These are phyloP conservation scores for Termitomyces sp. DNA, from an alignment of 768 basidiomycete genomes.

Conservation along the genomic window DNA sequence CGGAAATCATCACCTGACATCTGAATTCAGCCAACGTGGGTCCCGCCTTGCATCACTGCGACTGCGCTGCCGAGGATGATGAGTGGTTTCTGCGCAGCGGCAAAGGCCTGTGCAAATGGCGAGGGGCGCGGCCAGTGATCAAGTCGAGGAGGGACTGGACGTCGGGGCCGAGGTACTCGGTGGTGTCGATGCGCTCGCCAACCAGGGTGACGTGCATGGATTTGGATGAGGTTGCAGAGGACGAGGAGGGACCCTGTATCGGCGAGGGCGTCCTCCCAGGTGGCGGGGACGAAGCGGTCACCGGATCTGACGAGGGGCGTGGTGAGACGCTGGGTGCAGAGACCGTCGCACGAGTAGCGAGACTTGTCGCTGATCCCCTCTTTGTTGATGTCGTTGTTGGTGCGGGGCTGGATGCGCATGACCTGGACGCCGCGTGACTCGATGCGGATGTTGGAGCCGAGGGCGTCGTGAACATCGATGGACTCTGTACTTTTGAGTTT, in stretches of 20 bases:
- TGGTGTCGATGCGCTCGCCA: constrained; percentile 85
- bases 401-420: constrained; percentile 94
- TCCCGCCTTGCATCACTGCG: constrained; percentile 79
- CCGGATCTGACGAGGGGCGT: constrained; percentile 86
- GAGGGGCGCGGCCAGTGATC: constrained; percentile 54
- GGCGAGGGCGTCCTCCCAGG: constrained; percentile 93
- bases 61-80: constrained; percentile 91
- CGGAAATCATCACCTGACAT: too few relatives aligned
- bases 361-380: constrained; percentile 99
- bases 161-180: constrained; percentile 80
- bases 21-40: too few relatives aligned
- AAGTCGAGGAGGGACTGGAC: constrained; percentile 74
- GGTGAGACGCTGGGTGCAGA: constrained; percentile 92
- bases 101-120: constrained; percentile 38
- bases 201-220: constrained; percentile 84
- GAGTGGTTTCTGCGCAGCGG: constrained; percentile 81
- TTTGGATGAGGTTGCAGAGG: constrained; percentile 88
- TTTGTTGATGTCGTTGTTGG: constrained; percentile 98
- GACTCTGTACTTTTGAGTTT: constrained; percentile 98
- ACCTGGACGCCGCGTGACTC: constrained; percentile 95
- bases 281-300: constrained; percentile 85
- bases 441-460: constrained; percentile 94
- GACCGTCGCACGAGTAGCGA: constrained; percentile 92
- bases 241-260: constrained; percentile 93
- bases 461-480: constrained; percentile 89